Conservation (phyloP, 1,139 yeast genomes). For the Yamadazyma spencermartinsiae region DNA sequence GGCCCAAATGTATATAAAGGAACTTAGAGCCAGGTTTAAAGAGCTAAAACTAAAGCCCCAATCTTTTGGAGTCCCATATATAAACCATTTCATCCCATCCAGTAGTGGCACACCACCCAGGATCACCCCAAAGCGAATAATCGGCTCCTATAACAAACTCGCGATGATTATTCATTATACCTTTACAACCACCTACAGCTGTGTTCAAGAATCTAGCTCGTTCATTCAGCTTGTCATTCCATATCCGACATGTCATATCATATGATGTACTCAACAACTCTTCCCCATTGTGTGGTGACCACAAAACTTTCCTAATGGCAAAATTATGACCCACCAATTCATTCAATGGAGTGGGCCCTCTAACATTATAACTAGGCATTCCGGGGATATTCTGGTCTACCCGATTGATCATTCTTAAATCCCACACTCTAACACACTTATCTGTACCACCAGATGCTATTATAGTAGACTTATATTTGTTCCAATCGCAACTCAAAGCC, state of each 20-base stretch:
- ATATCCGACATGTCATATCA: slow-evolving; percentile 88
- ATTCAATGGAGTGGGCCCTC: slow-evolving; percentile 71
- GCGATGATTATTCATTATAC: slow-evolving; percentile 67
- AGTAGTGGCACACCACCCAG: slow-evolving; percentile 92
- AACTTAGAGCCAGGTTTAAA: too few relatives aligned
- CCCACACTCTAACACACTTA: slow-evolving; percentile 83
- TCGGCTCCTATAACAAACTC: slow-evolving; percentile 96
- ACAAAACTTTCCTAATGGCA: slow-evolving; percentile 76
- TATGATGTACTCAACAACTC: slow-evolving; percentile 76
- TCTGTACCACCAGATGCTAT: slow-evolving; percentile 92
- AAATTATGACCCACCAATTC: slow-evolving; percentile 86
- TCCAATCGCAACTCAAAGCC: slow-evolving; percentile 81
- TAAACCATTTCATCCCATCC: slow-evolving; percentile 97
- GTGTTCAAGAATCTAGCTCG: slow-evolving; percentile 46
- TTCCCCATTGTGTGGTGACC: slow-evolving; percentile 87
- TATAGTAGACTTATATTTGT: slow-evolving; percentile 77
- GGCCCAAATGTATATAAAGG: too few relatives aligned
- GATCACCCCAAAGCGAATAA: slow-evolving; percentile 95
- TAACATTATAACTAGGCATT: slow-evolving; percentile 41
- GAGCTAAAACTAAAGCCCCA: too few relatives aligned
- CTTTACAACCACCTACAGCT: slow-evolving; percentile 44
- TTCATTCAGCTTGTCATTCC: slow-evolving; percentile 71
- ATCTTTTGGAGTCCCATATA: slow-evolving; percentile 74
- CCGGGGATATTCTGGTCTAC: slow-evolving; percentile 32
- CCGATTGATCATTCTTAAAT: slow-evolving; percentile 64